phyloP scores from a whole-genome alignment of 257 asterid species.

The Haberlea rhodopensis region DNA sequence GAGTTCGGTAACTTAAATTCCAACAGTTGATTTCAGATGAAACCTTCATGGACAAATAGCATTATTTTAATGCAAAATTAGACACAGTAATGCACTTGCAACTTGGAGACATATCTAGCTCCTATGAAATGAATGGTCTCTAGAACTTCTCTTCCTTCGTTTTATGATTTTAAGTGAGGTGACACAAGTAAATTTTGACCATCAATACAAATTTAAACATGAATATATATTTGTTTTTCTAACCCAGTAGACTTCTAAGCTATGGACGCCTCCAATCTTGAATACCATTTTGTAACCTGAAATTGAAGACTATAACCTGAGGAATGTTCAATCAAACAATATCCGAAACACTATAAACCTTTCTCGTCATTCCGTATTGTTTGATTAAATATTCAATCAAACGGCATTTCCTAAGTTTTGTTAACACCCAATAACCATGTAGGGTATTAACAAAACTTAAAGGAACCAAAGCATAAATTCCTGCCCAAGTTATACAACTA shows the following conservation, averaged over 20 bases:
- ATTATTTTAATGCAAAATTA: slow-evolving; percentile 13
- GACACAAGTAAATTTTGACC: background rate
- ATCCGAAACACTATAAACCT: too few species aligned
- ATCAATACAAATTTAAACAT: slow-evolving; percentile 3
- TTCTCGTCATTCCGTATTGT: too few species aligned
- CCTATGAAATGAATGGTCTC: background rate
- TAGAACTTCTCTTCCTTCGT: too few species aligned
- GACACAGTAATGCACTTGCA: too few species aligned
- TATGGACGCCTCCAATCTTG: too few species aligned
- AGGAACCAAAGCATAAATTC: background rate
- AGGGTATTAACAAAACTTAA: background rate
- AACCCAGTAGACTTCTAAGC: too few species aligned
- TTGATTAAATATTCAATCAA: background rate
- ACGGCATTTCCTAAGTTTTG: background rate
- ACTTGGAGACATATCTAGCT: background rate
- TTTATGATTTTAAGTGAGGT: too few species aligned
- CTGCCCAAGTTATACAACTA: too few species aligned
- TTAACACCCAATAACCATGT: background rate
- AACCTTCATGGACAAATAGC: background rate
- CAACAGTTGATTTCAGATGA: slow-evolving; percentile 1
- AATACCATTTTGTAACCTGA: too few species aligned
- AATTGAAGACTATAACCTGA: too few species aligned
- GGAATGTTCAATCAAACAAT: too few species aligned
- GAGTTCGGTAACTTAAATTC: background rate
- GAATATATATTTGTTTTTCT: too few species aligned